These are phyloP conservation scores for Metrosideros polymorpha DNA, from an alignment of 441 rosid genomes.

Conservation along the genomic window DNA sequence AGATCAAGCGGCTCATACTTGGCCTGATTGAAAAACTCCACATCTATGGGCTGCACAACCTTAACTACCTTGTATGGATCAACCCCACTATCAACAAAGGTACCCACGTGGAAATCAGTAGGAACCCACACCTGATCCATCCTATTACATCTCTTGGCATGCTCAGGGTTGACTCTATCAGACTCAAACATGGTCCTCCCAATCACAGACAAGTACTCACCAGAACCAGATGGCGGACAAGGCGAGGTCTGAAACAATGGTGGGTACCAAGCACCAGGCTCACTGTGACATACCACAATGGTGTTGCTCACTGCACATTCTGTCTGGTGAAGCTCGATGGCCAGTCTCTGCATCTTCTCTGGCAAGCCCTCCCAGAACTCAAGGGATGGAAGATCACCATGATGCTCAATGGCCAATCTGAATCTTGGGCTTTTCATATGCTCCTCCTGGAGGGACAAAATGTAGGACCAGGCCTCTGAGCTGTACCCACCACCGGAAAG, in stretches of 20 bases:
- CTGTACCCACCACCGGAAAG: slow-evolving; percentile 93
- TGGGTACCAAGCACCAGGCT: slow-evolving; percentile 93
- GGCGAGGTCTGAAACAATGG: slow-evolving; percentile 71
- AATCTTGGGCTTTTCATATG: slow-evolving; percentile 26
- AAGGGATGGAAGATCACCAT: slow-evolving; percentile 58
- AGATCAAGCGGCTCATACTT: slow-evolving; percentile 43
- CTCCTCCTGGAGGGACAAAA: slow-evolving; percentile 42
- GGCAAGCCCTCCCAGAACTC: slow-evolving; percentile 77
- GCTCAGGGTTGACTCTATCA: slow-evolving; percentile 50
- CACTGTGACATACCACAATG: slow-evolving; percentile 76
- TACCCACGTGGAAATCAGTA: slow-evolving; percentile 64
- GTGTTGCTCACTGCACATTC: slow-evolving; percentile 50
- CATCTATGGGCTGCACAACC: slow-evolving; percentile 73
- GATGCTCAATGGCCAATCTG: slow-evolving; percentile 55
- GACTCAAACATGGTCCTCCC: slow-evolving; percentile 96
- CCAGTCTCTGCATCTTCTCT: slow-evolving; percentile 26
- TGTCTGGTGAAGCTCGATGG: slow-evolving; percentile 34
- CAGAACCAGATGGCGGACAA: slow-evolving; percentile 67
- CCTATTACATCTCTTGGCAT: slow-evolving; percentile 49
- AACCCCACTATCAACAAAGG: slow-evolving; percentile 67
- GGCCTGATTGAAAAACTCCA: slow-evolving; percentile 46
- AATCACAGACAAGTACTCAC: slow-evolving; percentile 31
- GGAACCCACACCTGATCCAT: slow-evolving; percentile 92
- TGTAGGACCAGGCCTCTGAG: slow-evolving; percentile 85
- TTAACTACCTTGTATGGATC: slow-evolving; percentile 66